Conservation (phyloP, 2,329 filamentous ascomycete genomes). For the Aspergillus pseudoviridinutans region DNA sequence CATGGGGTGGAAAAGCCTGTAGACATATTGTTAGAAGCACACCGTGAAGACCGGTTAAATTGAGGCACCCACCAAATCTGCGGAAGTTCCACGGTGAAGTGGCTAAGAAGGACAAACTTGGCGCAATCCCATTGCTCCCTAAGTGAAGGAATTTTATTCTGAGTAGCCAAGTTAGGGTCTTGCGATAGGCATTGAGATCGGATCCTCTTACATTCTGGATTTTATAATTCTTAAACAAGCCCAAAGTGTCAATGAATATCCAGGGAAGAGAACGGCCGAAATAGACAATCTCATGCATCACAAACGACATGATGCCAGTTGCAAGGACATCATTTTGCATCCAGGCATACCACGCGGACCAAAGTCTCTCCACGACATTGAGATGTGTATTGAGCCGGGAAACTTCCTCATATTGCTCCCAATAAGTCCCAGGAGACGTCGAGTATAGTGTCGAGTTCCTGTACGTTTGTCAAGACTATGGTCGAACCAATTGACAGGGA, state of each 20-base stretch:
- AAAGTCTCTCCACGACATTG: slow-evolving; percentile 81
- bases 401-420: slow-evolving; percentile 62
- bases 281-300: slow-evolving; percentile 91
- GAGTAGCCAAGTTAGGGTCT: slow-evolving; percentile 4
- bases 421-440: slow-evolving; percentile 54
- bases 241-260: slow-evolving; percentile 85
- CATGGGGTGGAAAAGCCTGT: slow-evolving; percentile 86
- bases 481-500: neutral
- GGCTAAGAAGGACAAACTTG: slow-evolving; percentile 83
- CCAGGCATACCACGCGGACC: slow-evolving; percentile 95
- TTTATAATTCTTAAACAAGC: slow-evolving; percentile 89
- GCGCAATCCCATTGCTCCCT: slow-evolving; percentile 95
- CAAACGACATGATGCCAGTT: slow-evolving; percentile 95
- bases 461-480: slow-evolving; percentile 3
- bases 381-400: slow-evolving; percentile 76
- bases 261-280: slow-evolving; percentile 88
- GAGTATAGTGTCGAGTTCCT: slow-evolving; percentile 48
- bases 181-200: neutral
- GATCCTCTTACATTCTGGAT: slow-evolving; percentile 68
- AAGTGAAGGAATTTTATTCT: slow-evolving; percentile 83
- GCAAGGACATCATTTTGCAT: slow-evolving; percentile 97
- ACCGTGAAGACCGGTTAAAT: neutral
- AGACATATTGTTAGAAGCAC: slow-evolving; percentile 7
- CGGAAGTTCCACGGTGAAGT: slow-evolving; percentile 96
- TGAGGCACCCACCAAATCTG: slow-evolving; percentile 73